Percentiles rank a stretch among this genome's conserved stretches.
Conservation (phyloP, 2,329 filamentous ascomycete species). For the Cladobotryum mycophilum region DNA sequence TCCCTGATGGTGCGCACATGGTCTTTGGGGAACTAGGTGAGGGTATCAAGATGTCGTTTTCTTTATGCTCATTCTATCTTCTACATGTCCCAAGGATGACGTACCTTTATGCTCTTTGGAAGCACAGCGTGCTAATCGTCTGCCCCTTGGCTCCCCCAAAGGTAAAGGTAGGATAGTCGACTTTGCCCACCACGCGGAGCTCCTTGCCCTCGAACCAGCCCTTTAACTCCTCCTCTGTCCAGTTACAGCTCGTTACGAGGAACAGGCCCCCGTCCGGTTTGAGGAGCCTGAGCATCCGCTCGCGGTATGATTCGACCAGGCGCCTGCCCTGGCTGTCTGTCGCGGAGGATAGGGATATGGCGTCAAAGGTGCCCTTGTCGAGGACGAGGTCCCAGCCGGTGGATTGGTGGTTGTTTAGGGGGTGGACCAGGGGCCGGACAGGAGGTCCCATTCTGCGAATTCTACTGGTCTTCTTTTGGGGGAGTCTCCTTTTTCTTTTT, state of each 20-base stretch:
- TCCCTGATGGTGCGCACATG: not conserved
- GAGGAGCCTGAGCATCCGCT: conserved; percentile 62
- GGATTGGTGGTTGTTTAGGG: conserved; percentile 22
- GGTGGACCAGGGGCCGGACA: conserved; percentile 35
- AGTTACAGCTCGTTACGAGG: conserved; percentile 93
- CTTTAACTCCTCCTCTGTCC: conserved; percentile 83
- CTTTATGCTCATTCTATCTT: not conserved
- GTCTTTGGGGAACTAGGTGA: not conserved
- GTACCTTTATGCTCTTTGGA: conserved; percentile 31
- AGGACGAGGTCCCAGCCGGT: conserved; percentile 80
- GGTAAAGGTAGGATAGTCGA: conserved; percentile 79
- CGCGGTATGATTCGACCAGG: conserved; percentile 69
- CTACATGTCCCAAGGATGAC: not conserved
- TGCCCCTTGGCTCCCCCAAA: conserved; percentile 87
- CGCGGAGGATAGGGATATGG: conserved; percentile 69
- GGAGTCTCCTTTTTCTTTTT: conserved; percentile 8
- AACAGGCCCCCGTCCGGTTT: conserved; percentile 61
- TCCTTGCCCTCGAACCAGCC: conserved; percentile 63
- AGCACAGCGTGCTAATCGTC: conserved; percentile 82
- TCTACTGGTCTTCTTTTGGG: conserved; percentile 27
- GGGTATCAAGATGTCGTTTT: not conserved
- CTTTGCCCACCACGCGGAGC: conserved; percentile 58
- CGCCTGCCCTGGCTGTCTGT: conserved; percentile 46
- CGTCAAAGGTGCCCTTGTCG: conserved; percentile 99
- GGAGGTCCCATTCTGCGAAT: conserved; percentile 58